Evolutionary conservation across 2,329 filamentous ascomycete species (phyloP), one percentile per base, ranked within the genome.

Genomic region (Fonsecaea erecta): DNA sequence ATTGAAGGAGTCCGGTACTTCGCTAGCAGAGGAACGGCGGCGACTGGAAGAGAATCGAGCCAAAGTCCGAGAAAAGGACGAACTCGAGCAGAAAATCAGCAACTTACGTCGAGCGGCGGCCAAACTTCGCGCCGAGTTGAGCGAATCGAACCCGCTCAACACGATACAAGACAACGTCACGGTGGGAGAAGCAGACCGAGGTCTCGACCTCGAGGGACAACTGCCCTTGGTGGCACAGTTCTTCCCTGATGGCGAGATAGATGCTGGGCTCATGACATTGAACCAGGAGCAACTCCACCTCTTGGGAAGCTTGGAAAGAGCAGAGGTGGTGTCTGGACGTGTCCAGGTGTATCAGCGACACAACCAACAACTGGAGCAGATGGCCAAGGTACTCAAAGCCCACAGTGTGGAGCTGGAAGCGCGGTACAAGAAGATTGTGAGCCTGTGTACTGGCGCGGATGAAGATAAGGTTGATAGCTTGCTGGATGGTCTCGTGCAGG

Each of bases 381-480:
- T 90, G 71, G 88, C 92, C 1, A 84, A 85, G 18, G 85, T 85
- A 5, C 84, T 99, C 8, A 89, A 92, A 75, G 88, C 89, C 32
- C 88, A 91, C 65, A 94, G 92, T 71, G 89, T 88, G 3, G 93
- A 97, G 60, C 83, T 96, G 2, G 94, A 97, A 74, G 83, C 90
- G 70, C 92, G 95, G 77, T 97, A 97, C 75, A 86, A 93, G 28
- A 90, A 90, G 70, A 91, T 98, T 32, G 92, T 99, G 26, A 88
- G 90, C 60, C 81, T 97, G 12, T 97, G 94, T 75, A 96, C 93
- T 0, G 88, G 88, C 8, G 90, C 93, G 35, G 84, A 87, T 0
- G 92, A 96, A 67, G 83, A 84, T 8, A 86, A 92, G 64, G 90
- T 98, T 14, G 95, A 98, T 71, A 86, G 86, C 63, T 86, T 93